A percentile compares a stretch with the other conserved stretches of the same genome.
These are phyloP conservation scores for Vicia sativa DNA, from an alignment of 306 rosid genomes.

Conservation along the genomic window DNA sequence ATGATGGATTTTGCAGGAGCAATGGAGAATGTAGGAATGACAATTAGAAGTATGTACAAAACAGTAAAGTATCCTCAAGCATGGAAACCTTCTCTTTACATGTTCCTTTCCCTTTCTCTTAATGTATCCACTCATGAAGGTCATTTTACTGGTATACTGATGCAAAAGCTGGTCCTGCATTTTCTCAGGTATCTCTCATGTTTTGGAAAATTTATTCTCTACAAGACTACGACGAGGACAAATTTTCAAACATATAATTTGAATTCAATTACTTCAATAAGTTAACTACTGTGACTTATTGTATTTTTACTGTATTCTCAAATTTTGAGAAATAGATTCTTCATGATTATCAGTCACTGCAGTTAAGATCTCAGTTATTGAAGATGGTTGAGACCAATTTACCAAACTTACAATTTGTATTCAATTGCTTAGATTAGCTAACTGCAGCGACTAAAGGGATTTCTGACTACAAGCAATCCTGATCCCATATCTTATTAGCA, in stretches of 20 bases:
- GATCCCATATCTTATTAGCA: neutral
- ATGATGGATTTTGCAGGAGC: slow-evolving; percentile 37
- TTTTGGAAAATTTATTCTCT: neutral
- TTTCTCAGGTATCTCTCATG: slow-evolving; percentile 62
- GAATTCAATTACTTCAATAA: neutral
- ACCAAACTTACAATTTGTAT: neutral
- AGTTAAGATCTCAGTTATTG: neutral
- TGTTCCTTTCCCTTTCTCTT: slow-evolving; percentile 67
- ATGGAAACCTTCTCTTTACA: slow-evolving; percentile 77
- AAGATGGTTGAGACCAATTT: neutral
- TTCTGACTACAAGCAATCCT: neutral
- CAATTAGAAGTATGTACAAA: slow-evolving; percentile 52
- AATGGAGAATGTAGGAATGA: slow-evolving; percentile 45
- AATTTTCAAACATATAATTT: neutral
- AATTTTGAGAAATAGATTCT: neutral
- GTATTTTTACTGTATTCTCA: too few species aligned
- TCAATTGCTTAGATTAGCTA: neutral
- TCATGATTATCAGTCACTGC: neutral
- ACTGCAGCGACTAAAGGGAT: neutral
- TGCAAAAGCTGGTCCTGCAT: slow-evolving; percentile 77
- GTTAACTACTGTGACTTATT: too few species aligned
- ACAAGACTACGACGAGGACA: too few species aligned
- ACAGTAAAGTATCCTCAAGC: slow-evolving; percentile 70
- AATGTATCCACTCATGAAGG: slow-evolving; percentile 73
- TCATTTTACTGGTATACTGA: slow-evolving; percentile 82